phyloP scores from a whole-genome alignment of 225 moss, liverwort and hornwort genomes.

The Marchantia polymorpha region DNA sequence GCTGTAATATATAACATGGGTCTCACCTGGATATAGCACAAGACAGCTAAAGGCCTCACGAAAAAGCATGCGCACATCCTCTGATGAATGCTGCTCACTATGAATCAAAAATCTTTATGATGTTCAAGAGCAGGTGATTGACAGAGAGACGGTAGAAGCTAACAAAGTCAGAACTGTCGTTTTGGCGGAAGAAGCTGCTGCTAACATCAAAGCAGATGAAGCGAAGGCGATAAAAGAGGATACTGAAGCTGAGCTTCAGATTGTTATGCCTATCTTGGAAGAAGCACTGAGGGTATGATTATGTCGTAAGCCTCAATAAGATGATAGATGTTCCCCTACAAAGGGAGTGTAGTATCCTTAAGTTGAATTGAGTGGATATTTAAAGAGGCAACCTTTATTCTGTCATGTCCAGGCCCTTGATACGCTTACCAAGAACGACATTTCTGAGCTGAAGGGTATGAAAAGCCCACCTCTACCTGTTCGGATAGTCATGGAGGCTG shows the following conservation, averaged over 20 bases:
- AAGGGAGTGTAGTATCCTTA: neutral
- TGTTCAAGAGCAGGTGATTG: constrained; percentile 56
- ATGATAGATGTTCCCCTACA: neutral
- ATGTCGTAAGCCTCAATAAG: neutral
- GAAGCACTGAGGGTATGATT: constrained; percentile 58
- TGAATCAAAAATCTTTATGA: neutral
- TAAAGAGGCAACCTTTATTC: neutral
- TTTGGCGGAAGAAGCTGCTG: constrained; percentile 67
- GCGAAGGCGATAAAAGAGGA: constrained; percentile 65
- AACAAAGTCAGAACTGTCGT: constrained; percentile 80
- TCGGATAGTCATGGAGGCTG: constrained; percentile 92
- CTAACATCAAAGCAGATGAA: constrained; percentile 76
- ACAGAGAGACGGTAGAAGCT: constrained; percentile 67
- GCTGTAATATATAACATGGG: neutral
- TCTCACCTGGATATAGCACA: neutral
- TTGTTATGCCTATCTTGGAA: constrained; percentile 90
- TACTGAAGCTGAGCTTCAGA: constrained; percentile 68
- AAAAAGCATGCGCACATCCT: neutral
- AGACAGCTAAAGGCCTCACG: neutral
- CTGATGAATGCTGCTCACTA: neutral
- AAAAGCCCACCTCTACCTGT: constrained; percentile 82
- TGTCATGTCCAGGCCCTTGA: constrained; percentile 60
- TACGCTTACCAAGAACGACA: constrained; percentile 90
- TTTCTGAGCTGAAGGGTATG: constrained; percentile 93
- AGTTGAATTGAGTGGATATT: too few species aligned